A percentile compares a stretch with the other conserved stretches of the same genome.
Conservation (phyloP, 306 rosid species). For the Betula pendula region DNA sequence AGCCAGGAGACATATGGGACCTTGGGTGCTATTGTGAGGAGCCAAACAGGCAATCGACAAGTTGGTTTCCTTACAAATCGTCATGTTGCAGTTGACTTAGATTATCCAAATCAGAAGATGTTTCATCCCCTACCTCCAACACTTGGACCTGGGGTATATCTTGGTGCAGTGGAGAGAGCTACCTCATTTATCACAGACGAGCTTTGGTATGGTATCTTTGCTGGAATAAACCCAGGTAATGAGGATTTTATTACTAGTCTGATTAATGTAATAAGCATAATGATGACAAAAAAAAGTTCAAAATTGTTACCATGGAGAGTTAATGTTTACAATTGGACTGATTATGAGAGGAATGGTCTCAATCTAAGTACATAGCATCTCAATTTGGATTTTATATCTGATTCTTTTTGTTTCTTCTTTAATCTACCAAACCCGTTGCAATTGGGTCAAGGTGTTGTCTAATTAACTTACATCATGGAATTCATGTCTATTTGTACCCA, state of each 20-base stretch:
- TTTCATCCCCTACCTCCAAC: conserved; percentile 98
- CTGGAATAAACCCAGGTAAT: conserved; percentile 99
- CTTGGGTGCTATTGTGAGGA: conserved; percentile 93
- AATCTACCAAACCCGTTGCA: not conserved
- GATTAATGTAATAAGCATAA: not conserved
- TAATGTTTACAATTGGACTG: not conserved
- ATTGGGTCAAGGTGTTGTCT: not conserved
- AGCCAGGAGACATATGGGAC: conserved; percentile 98
- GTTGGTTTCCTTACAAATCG: conserved; percentile 99
- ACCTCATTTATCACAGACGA: conserved; percentile 97
- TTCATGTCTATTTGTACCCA: not conserved
- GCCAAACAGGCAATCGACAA: conserved; percentile 92
- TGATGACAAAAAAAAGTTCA: not conserved
- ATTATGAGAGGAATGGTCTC: not conserved
- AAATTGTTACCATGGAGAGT: not conserved
- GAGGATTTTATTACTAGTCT: conserved; percentile 10
- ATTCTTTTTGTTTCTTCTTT: not conserved
- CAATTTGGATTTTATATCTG: not conserved
- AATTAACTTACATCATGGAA: not conserved
- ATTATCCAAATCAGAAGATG: conserved; percentile 99
- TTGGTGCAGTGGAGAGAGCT: conserved; percentile 99
- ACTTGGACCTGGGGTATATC: conserved; percentile 97
- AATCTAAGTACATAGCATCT: not conserved
- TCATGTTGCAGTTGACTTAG: conserved; percentile 95
- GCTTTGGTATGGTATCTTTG: conserved; percentile 98